Percentiles rank a stretch among this genome's conserved stretches.
Conservation (phyloP, 1,284 basidiomycete genomes). For the Trichosporon sp. region DNA sequence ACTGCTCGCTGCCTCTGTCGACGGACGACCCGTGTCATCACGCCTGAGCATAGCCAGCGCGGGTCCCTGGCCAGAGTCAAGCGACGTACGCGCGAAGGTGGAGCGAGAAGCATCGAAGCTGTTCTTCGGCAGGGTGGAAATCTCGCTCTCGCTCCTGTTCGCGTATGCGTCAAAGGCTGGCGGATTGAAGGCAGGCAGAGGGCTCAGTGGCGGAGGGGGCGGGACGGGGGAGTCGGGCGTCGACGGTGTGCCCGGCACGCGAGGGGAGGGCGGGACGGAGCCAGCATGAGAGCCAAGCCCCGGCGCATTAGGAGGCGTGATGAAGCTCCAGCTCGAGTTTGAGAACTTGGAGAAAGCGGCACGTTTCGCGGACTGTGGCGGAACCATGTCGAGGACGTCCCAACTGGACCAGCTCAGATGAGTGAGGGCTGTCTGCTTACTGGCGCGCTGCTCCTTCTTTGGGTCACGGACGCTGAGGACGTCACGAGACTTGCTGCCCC, state of each 20-base stretch:
- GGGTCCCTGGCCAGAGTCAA: not conserved
- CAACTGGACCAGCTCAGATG: not conserved
- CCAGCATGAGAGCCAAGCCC: not conserved
- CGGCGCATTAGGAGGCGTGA: not conserved
- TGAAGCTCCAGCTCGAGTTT: slow-evolving; percentile 16
- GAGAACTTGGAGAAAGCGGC: slow-evolving; percentile 6
- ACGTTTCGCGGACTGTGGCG: not conserved
- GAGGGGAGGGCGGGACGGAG: not conserved
- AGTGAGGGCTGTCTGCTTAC: slow-evolving; percentile 1
- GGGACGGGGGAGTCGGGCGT: slow-evolving; percentile 11
- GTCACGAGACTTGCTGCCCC: not conserved
- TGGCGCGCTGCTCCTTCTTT: not conserved
- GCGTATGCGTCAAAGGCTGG: slow-evolving; percentile 12
- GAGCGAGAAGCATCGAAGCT: not conserved
- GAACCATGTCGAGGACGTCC: slow-evolving; percentile 12
- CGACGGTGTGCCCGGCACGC: not conserved
- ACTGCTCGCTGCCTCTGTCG: not conserved
- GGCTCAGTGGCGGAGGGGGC: not conserved
- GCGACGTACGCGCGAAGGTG: not conserved
- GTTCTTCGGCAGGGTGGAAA: not conserved
- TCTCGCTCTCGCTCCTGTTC: slow-evolving; percentile 14
- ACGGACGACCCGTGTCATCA: not conserved
- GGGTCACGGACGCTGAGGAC: not conserved
- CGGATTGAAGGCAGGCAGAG: slow-evolving; percentile 2
- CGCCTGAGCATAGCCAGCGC: not conserved